phyloP scores from a whole-genome alignment of 495 filamentous ascomycete species.

The Tuber microsphaerosporum region DNA sequence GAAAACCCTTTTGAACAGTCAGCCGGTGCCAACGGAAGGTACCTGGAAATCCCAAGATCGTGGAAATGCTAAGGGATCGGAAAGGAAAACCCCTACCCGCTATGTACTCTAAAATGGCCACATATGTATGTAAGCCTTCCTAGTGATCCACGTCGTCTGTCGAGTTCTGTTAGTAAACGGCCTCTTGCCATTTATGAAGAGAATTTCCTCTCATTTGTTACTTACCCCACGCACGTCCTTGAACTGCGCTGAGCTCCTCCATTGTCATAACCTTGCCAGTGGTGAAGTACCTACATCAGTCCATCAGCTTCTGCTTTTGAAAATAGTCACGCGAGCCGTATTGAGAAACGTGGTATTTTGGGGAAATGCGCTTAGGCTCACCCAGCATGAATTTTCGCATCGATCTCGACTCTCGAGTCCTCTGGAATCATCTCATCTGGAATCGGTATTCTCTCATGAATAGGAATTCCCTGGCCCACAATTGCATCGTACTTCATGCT shows the following conservation, averaged over 20 bases:
- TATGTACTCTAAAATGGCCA: slow-evolving; percentile 28
- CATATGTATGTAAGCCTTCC: slow-evolving; percentile 32
- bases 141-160: slow-evolving; percentile 44
- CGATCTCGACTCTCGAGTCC: slow-evolving; percentile 94
- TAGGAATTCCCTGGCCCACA: slow-evolving; percentile 89
- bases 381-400: slow-evolving; percentile 95
- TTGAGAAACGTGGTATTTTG: slow-evolving; percentile 16
- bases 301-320: slow-evolving; percentile 15
- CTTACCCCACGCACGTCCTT: slow-evolving; percentile 83
- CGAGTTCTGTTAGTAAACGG: slow-evolving; percentile 24
- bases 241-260: slow-evolving; percentile 75
- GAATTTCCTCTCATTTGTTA: slow-evolving; percentile 24
- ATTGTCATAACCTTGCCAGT: slow-evolving; percentile 82
- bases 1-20: slow-evolving; percentile 21
- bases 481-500: slow-evolving; percentile 99
- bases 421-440: slow-evolving; percentile 90
- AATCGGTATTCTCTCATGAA: slow-evolving; percentile 85
- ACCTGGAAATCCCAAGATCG: slow-evolving; percentile 31
- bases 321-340: slow-evolving; percentile 23
- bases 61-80: slow-evolving; percentile 28
- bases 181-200: slow-evolving; percentile 26
- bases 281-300: slow-evolving; percentile 58
- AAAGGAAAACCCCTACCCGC: slow-evolving; percentile 29
- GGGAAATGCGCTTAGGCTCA: slow-evolving; percentile 50
- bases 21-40: slow-evolving; percentile 33